phyloP scores from a whole-genome alignment of 192 early-diverging fungal species.

The Dispira parvispora region DNA sequence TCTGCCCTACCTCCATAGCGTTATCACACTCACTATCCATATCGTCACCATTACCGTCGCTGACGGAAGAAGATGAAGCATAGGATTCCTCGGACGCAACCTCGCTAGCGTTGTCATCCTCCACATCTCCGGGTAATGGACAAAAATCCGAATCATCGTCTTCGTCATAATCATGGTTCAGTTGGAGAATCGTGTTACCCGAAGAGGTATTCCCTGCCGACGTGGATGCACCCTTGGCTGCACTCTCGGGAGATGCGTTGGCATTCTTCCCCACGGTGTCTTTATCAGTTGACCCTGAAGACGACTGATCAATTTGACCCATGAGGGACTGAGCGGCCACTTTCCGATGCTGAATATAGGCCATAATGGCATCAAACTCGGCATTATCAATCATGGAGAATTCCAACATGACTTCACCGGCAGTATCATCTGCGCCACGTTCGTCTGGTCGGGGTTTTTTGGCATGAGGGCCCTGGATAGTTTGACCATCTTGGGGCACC shows the following conservation, averaged over 20 bases:
- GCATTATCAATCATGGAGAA: conserved; percentile 27
- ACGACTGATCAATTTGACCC: conserved; percentile 10
- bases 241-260: too few species aligned
- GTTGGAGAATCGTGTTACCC: too few species aligned
- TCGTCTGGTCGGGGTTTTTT: neutral
- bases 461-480: conserved; percentile 1
- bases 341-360: conserved; percentile 16
- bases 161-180: conserved; percentile 13
- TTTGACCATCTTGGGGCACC: conserved; percentile 7
- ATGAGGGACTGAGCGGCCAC: conserved; percentile 21
- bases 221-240: neutral
- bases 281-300: too few species aligned
- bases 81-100: neutral
- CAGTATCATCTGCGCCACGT: conserved; percentile 7
- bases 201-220: too few species aligned
- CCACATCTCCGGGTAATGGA: conserved; percentile 10
- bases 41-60: neutral
- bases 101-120: neutral
- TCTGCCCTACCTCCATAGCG: conserved; percentile 9
- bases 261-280: too few species aligned
- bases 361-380: conserved; percentile 21
- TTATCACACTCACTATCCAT: conserved; percentile 7
- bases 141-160: conserved; percentile 12
- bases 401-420: conserved; percentile 9
- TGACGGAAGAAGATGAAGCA: too few species aligned